A percentile compares a stretch with the other conserved stretches of the same genome.
These are phyloP conservation scores for Pythium scleroteichum DNA, from an alignment of 352 stramenopile species.

Conservation along the genomic window DNA sequence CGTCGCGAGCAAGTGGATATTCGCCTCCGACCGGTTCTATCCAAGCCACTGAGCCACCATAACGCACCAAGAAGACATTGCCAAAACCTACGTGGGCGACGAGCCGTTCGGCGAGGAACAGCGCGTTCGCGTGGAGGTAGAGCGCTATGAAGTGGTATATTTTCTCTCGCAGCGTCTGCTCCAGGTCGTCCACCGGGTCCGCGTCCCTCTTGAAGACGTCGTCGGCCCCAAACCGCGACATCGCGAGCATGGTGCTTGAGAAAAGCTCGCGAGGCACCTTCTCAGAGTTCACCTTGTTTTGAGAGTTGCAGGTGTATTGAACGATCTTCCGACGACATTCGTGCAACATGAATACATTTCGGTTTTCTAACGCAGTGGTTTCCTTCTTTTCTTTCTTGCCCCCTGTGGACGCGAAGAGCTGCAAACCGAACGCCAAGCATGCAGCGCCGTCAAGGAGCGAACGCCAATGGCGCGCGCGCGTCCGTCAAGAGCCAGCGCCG, in stretches of 20 bases:
- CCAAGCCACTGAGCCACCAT: background rate
- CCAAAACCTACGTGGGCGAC: conserved; percentile 62
- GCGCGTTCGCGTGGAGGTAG: conserved; percentile 67
- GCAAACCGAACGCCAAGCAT: conserved; percentile 10
- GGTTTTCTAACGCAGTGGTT: conserved; percentile 7
- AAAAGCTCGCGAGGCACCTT: background rate
- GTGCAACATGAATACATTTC: conserved; percentile 18
- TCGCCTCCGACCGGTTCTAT: conserved; percentile 57
- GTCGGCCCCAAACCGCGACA: conserved; percentile 14
- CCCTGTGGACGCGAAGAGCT: conserved; percentile 1
- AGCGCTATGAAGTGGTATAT: conserved; percentile 53
- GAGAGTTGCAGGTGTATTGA: conserved; percentile 7
- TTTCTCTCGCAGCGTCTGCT: conserved; percentile 46
- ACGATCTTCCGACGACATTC: conserved; percentile 27
- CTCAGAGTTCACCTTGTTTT: background rate
- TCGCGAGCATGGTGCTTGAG: conserved; percentile 9
- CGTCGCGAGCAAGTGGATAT: conserved; percentile 57
- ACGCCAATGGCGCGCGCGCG: conserved; percentile 31
- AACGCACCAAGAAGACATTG: conserved; percentile 8
- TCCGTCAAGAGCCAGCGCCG: conserved; percentile 63
- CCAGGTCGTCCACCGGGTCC: conserved; percentile 35
- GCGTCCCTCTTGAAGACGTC: background rate
- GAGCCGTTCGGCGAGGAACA: conserved; percentile 82
- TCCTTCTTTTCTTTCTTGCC: background rate
- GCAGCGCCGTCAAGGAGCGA: conserved; percentile 21